Evolutionary conservation across 2,329 filamentous ascomycete genomes (phyloP), one percentile per base, ranked within the genome.

Genomic region (Aspergillus awamori): DNA sequence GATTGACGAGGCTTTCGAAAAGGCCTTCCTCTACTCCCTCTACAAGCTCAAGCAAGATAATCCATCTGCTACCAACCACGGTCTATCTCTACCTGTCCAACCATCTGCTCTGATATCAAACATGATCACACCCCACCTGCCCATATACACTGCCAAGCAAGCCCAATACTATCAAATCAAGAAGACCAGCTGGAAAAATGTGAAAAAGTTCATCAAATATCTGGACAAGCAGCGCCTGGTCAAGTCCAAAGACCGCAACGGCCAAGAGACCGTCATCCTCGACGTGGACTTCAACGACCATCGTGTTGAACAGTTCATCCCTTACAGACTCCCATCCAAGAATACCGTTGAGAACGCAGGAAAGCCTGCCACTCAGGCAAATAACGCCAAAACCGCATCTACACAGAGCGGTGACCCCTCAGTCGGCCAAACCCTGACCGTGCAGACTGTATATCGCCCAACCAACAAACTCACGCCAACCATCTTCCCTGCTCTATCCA

Each of bases 131-230:
- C 88, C 88, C 1, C 88, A 86, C 67, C 80, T 90, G 2, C 87
- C 87, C 2, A 81, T 85, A 20, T 83, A 82, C 70, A 84, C 82
- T 10, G 76, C 84, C 5, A 79, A 82, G 20, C 81, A 86, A 68
- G 79, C 81, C 2, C 83, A 83, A 59, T 85, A 80, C 62, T 83
- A 87, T 56, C 85, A 87, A 65, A 88, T 90, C 74, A 90, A 89
- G 70, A 90, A 89, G 75, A 87, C 87, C 3, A 87, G 84, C 63
- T 89, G 86, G 85, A 90, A 90, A 76, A 89, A 85, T 63, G 83
- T 87, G 62, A 87, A 86, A 70, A 90, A 89, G 66, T 89, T 90
- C 71, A 84, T 90, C 74, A 90, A 89, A 67, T 79, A 84, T 57
- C 78, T 90, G 8, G 87, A 89, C 72, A 90, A 89, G 72, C 78